These are phyloP conservation scores for Delonix regia DNA, from an alignment of 306 rosid genomes.

Conservation along the genomic window DNA sequence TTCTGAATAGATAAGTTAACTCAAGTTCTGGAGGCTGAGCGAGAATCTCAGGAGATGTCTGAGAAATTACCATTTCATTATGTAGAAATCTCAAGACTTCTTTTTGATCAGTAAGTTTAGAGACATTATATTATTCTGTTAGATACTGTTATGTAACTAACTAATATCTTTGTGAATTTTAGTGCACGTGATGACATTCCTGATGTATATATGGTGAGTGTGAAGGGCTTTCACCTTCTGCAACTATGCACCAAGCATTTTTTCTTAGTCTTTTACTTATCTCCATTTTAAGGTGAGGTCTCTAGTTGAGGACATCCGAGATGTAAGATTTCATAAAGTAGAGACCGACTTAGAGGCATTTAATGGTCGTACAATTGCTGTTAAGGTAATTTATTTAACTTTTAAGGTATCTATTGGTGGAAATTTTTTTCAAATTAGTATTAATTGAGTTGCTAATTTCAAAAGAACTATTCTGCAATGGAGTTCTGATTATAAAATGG, in stretches of 20 bases:
- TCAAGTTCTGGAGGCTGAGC: conserved; percentile 84
- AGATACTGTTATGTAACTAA: conserved; percentile 18
- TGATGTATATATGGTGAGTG: conserved; percentile 82
- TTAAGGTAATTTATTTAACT: conserved; percentile 61
- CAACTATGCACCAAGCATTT: conserved; percentile 18
- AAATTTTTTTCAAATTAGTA: neutral
- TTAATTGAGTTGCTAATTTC: neutral
- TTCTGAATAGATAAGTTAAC: conserved; percentile 75
- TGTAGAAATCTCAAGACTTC: conserved; percentile 85
- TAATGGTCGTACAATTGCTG: conserved; percentile 87
- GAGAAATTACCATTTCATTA: conserved; percentile 92
- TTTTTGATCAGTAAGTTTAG: conserved; percentile 72
- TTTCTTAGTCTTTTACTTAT: conserved; percentile 32
- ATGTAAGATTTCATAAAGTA: conserved; percentile 92
- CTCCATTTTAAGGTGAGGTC: conserved; percentile 72
- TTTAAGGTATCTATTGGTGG: conserved; percentile 8
- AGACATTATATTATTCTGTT: conserved; percentile 18
- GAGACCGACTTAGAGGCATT: conserved; percentile 87
- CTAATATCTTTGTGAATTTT: conserved; percentile 36
- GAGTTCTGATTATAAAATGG: neutral
- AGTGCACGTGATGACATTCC: conserved; percentile 88
- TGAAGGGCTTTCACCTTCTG: conserved; percentile 28
- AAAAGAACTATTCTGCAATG: neutral
- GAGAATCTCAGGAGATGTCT: conserved; percentile 83
- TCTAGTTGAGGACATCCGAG: conserved; percentile 87